Evolutionary conservation across 2,329 filamentous ascomycete genomes (phyloP).

Genomic region (Fusarium sp.): DNA sequence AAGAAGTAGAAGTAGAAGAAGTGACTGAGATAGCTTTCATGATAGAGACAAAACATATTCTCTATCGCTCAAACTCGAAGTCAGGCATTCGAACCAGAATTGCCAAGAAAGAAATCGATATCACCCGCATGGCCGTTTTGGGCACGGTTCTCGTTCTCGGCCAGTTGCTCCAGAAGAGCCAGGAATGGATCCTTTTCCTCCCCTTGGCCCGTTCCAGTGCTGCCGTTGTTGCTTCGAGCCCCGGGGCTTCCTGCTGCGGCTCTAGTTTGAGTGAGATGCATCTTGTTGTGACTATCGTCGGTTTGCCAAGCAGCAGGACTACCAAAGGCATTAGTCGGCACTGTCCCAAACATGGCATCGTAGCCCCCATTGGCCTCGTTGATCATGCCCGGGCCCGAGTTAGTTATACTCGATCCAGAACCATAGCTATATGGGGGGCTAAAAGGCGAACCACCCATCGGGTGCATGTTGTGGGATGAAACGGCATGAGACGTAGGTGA

Average conservation of each 20-base stretch:
- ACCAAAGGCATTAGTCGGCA: conserved; percentile 65
- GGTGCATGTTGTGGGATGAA: conserved; percentile 45
- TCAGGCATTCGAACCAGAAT: conserved; percentile 35
- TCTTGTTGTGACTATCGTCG: conserved; percentile 48
- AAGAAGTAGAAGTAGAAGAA: not conserved
- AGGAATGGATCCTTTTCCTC: conserved; percentile 86
- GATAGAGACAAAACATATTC: not conserved
- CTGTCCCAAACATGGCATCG: conserved; percentile 69
- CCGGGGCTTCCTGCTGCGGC: conserved; percentile 55
- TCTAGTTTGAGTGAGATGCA: conserved; percentile 37
- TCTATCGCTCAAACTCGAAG: not conserved
- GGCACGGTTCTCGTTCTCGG: conserved; percentile 76
- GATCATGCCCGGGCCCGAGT: conserved; percentile 44
- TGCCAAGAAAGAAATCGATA: conserved; percentile 78
- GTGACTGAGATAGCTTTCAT: not conserved
- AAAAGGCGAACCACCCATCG: conserved; percentile 51
- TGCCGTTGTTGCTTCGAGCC: conserved; percentile 61
- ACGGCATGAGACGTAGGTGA: conserved; percentile 37
- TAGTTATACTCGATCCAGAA: conserved; percentile 46
- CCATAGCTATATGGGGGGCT: conserved; percentile 57
- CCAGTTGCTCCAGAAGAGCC: conserved; percentile 81
- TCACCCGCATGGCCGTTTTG: conserved; percentile 75
- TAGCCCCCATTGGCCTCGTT: conserved; percentile 54
- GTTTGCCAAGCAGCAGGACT: conserved; percentile 64
- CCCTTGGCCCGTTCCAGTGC: conserved; percentile 59